Evolutionary conservation across 2,329 filamentous ascomycete species (phyloP).

Genomic region (Phialophora tarda): DNA sequence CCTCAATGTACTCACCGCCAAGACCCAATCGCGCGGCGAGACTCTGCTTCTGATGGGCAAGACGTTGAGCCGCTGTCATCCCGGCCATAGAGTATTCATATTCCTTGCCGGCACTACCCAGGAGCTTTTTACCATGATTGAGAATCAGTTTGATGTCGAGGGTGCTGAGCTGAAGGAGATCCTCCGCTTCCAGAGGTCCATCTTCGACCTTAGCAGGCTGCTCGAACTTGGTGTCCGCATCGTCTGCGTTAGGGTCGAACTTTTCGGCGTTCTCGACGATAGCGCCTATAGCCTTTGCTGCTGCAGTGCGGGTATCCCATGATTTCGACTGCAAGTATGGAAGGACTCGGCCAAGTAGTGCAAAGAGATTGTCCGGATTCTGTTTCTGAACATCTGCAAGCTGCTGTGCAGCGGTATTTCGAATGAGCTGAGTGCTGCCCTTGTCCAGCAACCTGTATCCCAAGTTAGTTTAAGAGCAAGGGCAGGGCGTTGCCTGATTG

Average conservation of each 20-base stretch:
- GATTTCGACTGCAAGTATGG: constrained; percentile 93
- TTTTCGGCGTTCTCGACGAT: constrained; percentile 86
- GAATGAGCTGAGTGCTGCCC: constrained; percentile 92
- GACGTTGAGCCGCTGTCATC: constrained; percentile 78
- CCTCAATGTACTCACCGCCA: constrained; percentile 80
- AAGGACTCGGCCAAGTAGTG: constrained; percentile 89
- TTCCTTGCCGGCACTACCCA: constrained; percentile 79
- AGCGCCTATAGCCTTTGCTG: constrained; percentile 90
- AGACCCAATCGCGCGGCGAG: constrained; percentile 81
- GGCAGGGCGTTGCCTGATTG: background rate
- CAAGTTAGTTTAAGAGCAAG: constrained; percentile 25
- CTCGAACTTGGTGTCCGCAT: constrained; percentile 60
- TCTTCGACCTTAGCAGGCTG: constrained; percentile 55
- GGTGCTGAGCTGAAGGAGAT: constrained; percentile 72
- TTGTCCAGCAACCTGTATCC: constrained; percentile 83
- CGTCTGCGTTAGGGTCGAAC: constrained; percentile 85
- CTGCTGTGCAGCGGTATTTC: constrained; percentile 95
- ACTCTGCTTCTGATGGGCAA: constrained; percentile 89
- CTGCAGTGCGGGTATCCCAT: constrained; percentile 94
- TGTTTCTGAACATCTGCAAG: constrained; percentile 97
- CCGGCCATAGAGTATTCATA: constrained; percentile 84
- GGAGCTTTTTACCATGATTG: constrained; percentile 79
- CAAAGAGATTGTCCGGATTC: constrained; percentile 96
- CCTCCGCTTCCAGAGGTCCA: constrained; percentile 53
- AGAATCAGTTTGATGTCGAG: constrained; percentile 82